Evolutionary conservation across 73 alveolate genomes (phyloP).

Genomic region (Paramecium tetraurelia): DNA sequence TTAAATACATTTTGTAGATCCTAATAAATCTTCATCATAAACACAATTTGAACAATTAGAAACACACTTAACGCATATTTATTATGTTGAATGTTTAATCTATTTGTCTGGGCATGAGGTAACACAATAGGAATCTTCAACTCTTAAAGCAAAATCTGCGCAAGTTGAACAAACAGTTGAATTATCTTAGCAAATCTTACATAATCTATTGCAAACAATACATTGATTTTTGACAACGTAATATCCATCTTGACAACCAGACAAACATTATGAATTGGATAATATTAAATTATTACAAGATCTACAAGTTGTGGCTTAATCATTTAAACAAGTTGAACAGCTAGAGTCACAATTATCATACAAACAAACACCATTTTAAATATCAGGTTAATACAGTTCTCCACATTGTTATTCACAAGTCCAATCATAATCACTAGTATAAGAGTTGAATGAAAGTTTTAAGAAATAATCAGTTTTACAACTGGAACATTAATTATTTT

Average conservation of each 20-base stretch:
- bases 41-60: not conserved
- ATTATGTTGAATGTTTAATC: not conserved
- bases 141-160: not conserved
- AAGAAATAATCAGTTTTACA: not conserved
- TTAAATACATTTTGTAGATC: not conserved
- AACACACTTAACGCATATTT: not conserved
- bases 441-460: not conserved
- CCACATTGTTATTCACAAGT: not conserved
- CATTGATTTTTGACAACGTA: not conserved
- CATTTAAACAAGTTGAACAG: not conserved
- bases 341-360: not conserved
- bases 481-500: not conserved
- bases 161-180: not conserved
- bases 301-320: not conserved
- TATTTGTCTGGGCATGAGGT: not conserved
- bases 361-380: not conserved
- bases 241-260: not conserved
- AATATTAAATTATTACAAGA: not conserved
- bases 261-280: not conserved
- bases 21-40: not conserved
- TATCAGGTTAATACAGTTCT: not conserved
- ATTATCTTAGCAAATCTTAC: not conserved
- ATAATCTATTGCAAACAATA: not conserved
- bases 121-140: not conserved
- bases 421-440: not conserved